These are phyloP conservation scores for Candida adriatica DNA, from an alignment of 805 yeast species.

Conservation along the genomic window DNA sequence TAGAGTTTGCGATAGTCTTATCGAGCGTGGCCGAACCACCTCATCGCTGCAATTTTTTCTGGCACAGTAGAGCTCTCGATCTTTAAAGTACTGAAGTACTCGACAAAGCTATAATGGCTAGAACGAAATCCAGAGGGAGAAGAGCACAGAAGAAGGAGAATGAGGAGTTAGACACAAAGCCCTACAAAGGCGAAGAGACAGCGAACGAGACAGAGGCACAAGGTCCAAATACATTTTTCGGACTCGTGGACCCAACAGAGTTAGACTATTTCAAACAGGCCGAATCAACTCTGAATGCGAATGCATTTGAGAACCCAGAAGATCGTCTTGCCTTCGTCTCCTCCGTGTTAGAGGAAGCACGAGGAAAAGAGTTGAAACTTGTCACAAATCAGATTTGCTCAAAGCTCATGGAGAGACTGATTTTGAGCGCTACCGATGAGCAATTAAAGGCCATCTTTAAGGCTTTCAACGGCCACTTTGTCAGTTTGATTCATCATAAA, in stretches of 20 bases:
- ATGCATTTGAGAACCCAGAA: constrained; percentile 68
- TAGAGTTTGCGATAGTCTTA: too few relatives aligned
- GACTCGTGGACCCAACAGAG: constrained; percentile 78
- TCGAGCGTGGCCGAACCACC: too few relatives aligned
- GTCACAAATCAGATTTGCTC: constrained; percentile 95
- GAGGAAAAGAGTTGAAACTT: constrained; percentile 84
- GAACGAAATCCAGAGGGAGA: constrained; percentile 37
- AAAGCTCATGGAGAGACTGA: constrained; percentile 79
- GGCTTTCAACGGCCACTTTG: constrained; percentile 67
- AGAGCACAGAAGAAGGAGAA: constrained; percentile 25
- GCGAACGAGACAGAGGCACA: constrained; percentile 7
- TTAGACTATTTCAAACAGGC: constrained; percentile 90
- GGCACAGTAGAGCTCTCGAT: too few relatives aligned
- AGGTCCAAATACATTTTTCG: constrained; percentile 67
- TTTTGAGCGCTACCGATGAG: constrained; percentile 54
- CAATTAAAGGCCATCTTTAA: constrained; percentile 63
- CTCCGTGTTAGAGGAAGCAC: constrained; percentile 78
- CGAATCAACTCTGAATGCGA: constrained; percentile 74
- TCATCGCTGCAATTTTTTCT: too few relatives aligned
- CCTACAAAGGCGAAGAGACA: constrained; percentile 1
- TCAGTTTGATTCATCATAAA: constrained; percentile 75
- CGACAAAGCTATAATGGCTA: constrained; percentile 22
- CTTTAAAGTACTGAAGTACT: too few relatives aligned
- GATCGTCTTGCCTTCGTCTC: constrained; percentile 67
- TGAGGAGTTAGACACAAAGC: constrained; percentile 8